Percentiles rank a stretch among this genome's conserved stretches.
These are phyloP conservation scores for Pseudogymnoascus sp. DNA, from an alignment of 2,329 filamentous ascomycete species.

Conservation along the genomic window DNA sequence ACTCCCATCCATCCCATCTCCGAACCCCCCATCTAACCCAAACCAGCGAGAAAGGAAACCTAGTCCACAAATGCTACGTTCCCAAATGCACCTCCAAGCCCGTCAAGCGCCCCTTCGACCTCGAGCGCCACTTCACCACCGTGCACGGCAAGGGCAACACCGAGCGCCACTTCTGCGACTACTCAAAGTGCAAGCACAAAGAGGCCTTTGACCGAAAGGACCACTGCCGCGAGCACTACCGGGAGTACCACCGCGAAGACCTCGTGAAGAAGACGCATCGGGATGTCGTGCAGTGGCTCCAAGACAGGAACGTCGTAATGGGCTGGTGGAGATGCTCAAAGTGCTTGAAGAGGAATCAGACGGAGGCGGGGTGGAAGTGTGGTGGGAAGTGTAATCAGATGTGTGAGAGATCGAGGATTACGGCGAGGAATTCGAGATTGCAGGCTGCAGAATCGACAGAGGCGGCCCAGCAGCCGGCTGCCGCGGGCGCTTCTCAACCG, in stretches of 20 bases:
- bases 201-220: slow-evolving; percentile 41
- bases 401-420: neutral
- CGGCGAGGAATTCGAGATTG: neutral
- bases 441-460: neutral
- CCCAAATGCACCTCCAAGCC: slow-evolving; percentile 1
- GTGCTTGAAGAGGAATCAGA: slow-evolving; percentile 20
- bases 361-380: neutral
- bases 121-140: slow-evolving; percentile 33
- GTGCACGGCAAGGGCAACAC: slow-evolving; percentile 24
- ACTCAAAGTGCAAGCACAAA: slow-evolving; percentile 27
- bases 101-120: slow-evolving; percentile 31
- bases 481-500: neutral
- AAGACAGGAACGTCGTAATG: slow-evolving; percentile 19
- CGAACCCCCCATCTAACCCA: neutral
- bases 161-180: slow-evolving; percentile 28
- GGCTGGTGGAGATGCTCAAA: slow-evolving; percentile 27
- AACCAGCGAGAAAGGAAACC: neutral
- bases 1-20: neutral
- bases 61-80: slow-evolving; percentile 10
- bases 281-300: slow-evolving; percentile 22
- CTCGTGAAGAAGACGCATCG: slow-evolving; percentile 20
- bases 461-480: neutral
- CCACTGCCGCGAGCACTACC: slow-evolving; percentile 43
- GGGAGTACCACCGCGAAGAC: slow-evolving; percentile 42
- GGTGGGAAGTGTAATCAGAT: neutral